Percentiles rank a stretch among this genome's conserved stretches.
These are phyloP conservation scores for Thielaviopsis ethacetica DNA, from an alignment of 2,329 filamentous ascomycete species.

Conservation along the genomic window DNA sequence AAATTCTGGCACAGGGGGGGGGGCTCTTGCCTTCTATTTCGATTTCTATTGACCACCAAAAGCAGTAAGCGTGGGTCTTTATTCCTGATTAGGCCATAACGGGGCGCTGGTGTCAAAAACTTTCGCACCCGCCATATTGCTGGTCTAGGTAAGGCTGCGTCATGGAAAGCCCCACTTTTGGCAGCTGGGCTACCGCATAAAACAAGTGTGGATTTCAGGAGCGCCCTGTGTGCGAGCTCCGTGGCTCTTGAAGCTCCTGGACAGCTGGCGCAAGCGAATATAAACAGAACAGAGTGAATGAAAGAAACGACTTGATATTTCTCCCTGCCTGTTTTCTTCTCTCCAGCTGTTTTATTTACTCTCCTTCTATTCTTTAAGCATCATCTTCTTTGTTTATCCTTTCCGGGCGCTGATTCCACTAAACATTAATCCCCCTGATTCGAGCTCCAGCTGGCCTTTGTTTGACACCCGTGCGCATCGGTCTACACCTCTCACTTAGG, in stretches of 20 bases:
- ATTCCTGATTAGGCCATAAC: background rate
- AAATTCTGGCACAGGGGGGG: background rate
- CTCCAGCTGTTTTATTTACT: background rate
- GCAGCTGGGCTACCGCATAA: background rate
- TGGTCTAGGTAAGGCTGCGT: background rate
- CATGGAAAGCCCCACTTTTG: background rate
- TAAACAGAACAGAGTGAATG: background rate
- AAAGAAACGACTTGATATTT: background rate
- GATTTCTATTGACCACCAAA: background rate
- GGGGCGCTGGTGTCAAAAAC: background rate
- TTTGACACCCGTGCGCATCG: background rate
- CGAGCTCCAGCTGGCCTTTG: background rate
- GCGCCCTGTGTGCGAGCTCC: background rate
- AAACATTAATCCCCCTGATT: no score
- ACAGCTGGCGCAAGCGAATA: conserved; percentile 1
- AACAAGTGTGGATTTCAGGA: background rate
- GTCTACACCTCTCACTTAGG: background rate
- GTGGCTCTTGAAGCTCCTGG: background rate
- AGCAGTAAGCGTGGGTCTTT: background rate
- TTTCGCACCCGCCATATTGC: background rate
- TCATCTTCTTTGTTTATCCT: background rate
- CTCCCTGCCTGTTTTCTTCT: background rate
- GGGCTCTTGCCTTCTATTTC: no score
- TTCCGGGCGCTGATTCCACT: background rate
- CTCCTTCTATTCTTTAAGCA: background rate